Evolutionary conservation across 768 basidiomycete species (phyloP), one percentile per base, ranked within the genome.

Genomic region (Termitomyces sp.): DNA sequence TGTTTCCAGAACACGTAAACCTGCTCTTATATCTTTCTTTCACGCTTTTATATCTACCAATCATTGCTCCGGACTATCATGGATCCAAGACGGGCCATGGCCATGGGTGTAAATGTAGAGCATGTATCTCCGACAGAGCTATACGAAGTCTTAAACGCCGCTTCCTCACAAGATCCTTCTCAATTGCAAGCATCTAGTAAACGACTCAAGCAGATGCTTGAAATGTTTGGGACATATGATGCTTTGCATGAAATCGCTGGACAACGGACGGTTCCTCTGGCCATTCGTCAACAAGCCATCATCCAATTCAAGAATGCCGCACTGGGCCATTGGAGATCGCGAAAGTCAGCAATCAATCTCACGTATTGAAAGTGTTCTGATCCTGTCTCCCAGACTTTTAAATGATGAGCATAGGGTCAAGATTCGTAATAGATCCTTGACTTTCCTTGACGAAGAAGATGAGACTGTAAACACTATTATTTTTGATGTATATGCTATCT

Each of bases 241-340:
- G 78, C 80, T 18, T 74, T 94, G 45, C 83, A 89, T 60, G 80
- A 85, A 59, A 90, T 93, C 67, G 88, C 89, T 22, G 75, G 82
- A 27, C 78, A 83, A 60, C 73, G 70, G 58, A 68, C 76, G 2
- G 68, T 86, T n/a, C 85, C 89, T 13, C 67, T 88, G 35, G 72
- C 73, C 15, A 79, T 94, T 47, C 83, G 93, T 39, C 81, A 89
- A 60, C 89, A 90, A 66, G 84, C 88, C 23, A 90, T 92, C 58
- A 88, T 95, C 52, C 91, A 93, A 64, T 89, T 94, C 74, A 95
- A 95, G 72, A 95, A 94, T 62, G 77, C 79, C 1, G 86, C 85
- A 2, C 67, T 85, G 3, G 71, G 71, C 46, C 86, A 90, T 63
- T 96, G 94, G 94, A 77, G 81, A 64, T 86, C 85, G 31, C 73